Evolutionary conservation across 202 grass and related monocot species (phyloP).

Genomic region (Saccharum hybrid): DNA sequence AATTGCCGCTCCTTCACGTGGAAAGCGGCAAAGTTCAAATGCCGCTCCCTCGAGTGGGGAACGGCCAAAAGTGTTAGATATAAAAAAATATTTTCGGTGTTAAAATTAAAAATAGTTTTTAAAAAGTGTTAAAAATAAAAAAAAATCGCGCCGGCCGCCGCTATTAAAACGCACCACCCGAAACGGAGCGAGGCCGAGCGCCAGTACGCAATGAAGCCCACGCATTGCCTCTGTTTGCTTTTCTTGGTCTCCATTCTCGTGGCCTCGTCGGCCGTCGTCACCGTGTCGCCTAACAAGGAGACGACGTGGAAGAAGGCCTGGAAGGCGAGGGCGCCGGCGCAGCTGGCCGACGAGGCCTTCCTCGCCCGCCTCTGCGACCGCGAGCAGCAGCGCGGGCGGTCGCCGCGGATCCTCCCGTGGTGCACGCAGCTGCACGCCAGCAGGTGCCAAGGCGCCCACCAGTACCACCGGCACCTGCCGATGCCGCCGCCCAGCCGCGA

Average conservation of each 20-base stretch:
- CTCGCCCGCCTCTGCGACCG: slow-evolving; percentile 25
- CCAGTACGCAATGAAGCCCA: slow-evolving; percentile 9
- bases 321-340: neutral
- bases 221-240: slow-evolving; percentile 1
- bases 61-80: too few species aligned
- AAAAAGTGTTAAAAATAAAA: too few species aligned
- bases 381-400: slow-evolving; percentile 24
- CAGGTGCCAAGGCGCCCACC: neutral
- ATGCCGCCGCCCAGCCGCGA: slow-evolving; percentile 37
- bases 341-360: slow-evolving; percentile 10
- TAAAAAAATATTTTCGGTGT: too few species aligned
- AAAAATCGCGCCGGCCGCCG: neutral
- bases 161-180: slow-evolving; percentile 18
- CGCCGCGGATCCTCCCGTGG: slow-evolving; percentile 27
- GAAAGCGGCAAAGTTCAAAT: too few species aligned
- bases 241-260: slow-evolving; percentile 14
- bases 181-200: neutral
- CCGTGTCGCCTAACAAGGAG: neutral
- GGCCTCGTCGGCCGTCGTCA: slow-evolving; percentile 19
- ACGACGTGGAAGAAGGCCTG: neutral
- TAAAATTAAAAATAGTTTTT: too few species aligned
- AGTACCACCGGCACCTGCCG: neutral
- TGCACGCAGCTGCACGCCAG: slow-evolving; percentile 46
- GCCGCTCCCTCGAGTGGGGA: too few species aligned
- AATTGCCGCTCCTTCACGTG: too few species aligned